These are phyloP conservation scores for Penicillium diatomitis DNA, from an alignment of 495 filamentous ascomycete genomes.

Conservation along the genomic window DNA sequence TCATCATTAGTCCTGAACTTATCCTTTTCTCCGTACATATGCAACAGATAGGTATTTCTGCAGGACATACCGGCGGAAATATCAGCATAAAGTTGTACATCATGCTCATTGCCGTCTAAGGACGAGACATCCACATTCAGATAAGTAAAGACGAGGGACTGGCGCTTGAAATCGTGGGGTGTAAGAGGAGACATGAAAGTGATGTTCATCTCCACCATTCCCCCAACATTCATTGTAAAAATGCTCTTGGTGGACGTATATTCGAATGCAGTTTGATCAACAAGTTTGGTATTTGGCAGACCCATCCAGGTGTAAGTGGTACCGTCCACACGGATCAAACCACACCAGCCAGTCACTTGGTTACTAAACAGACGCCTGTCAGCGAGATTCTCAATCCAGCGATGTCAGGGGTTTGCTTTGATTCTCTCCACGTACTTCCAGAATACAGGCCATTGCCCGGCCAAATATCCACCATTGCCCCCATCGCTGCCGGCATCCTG, in stretches of 20 bases:
- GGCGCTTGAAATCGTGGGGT: constrained; percentile 45
- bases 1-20: constrained; percentile 4
- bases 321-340: constrained; percentile 49
- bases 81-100: constrained; percentile 52
- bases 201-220: constrained; percentile 41
- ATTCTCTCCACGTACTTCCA: constrained; percentile 37
- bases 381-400: not conserved
- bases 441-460: constrained; percentile 48
- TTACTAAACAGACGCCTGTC: constrained; percentile 20
- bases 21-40: not conserved
- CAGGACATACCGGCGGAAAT: constrained; percentile 46
- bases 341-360: constrained; percentile 44
- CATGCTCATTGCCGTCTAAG: constrained; percentile 41
- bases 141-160: constrained; percentile 49
- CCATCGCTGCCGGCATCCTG: constrained; percentile 40
- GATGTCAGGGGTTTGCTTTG: too few species aligned
- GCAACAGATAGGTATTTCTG: not conserved
- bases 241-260: constrained; percentile 52
- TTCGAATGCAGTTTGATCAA: constrained; percentile 43
- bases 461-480: constrained; percentile 49
- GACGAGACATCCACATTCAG: constrained; percentile 44
- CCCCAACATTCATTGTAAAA: constrained; percentile 44
- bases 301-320: constrained; percentile 51
- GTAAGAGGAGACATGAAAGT: constrained; percentile 51
- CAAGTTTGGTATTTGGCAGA: constrained; percentile 24